Percentiles rank a stretch among this genome's conserved stretches.
Conservation (phyloP, 352 stramenopile genomes). For the Globisporangium mamillatum region DNA sequence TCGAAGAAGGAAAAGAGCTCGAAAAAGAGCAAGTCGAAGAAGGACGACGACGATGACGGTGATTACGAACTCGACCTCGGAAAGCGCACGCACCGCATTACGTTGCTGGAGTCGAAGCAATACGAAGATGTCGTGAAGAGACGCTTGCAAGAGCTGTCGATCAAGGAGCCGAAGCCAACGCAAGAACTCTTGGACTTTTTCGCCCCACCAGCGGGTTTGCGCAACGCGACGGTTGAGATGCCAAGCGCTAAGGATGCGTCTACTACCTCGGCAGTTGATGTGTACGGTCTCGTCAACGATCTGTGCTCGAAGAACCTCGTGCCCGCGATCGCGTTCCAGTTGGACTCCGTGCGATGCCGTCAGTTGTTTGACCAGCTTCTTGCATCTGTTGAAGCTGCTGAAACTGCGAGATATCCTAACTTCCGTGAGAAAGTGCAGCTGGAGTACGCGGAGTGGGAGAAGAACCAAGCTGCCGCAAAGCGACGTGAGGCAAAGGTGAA, state of each 20-base stretch:
- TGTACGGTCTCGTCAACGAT: slow-evolving; percentile 70
- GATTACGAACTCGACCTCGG: slow-evolving; percentile 66
- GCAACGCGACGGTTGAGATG: slow-evolving; percentile 54
- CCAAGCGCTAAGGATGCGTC: slow-evolving; percentile 47
- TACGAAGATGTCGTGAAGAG: slow-evolving; percentile 97
- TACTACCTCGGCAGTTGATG: slow-evolving; percentile 56
- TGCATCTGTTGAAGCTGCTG: slow-evolving; percentile 65
- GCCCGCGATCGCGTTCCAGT: slow-evolving; percentile 86
- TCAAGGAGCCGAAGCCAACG: slow-evolving; percentile 88
- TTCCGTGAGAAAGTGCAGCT: slow-evolving; percentile 93
- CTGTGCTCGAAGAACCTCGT: slow-evolving; percentile 59
- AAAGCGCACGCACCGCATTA: slow-evolving; percentile 91
- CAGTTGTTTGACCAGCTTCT: slow-evolving; percentile 84
- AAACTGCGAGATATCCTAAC: slow-evolving; percentile 74
- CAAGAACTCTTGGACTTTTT: slow-evolving; percentile 82
- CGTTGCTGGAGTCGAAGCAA: slow-evolving; percentile 96
- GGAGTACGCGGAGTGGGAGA: slow-evolving; percentile 88
- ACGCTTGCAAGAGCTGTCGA: slow-evolving; percentile 85
- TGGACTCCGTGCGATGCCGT: slow-evolving; percentile 85
- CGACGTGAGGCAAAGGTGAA: slow-evolving; percentile 93
- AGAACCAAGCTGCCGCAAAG: slow-evolving; percentile 88
- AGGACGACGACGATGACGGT: slow-evolving; percentile 66
- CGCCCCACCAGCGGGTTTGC: slow-evolving; percentile 57
- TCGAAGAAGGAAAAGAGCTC: slow-evolving; percentile 52
- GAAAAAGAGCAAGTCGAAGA: slow-evolving; percentile 68